These are phyloP conservation scores for Posidonia oceanica DNA, from an alignment of 116 monocot genomes.

Conservation along the genomic window DNA sequence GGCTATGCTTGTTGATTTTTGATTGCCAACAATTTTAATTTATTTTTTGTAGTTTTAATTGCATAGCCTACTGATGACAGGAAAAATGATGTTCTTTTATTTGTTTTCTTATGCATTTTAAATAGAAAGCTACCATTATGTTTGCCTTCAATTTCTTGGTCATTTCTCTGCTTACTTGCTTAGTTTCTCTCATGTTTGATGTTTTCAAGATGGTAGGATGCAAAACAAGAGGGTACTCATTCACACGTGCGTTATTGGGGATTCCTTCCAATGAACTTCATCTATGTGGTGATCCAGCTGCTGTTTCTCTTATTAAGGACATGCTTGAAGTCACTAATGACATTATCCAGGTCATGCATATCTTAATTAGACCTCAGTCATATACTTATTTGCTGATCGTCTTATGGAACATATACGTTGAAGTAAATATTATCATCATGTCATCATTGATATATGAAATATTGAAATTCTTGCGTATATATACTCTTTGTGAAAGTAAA, in stretches of 20 bases:
- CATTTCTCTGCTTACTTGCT: background rate
- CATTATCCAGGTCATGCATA: constrained; percentile 41
- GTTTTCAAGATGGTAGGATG: constrained; percentile 75
- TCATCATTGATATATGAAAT: too few species aligned
- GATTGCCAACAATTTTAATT: too few species aligned
- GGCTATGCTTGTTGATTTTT: too few species aligned
- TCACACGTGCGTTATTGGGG: constrained; percentile 92
- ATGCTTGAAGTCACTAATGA: constrained; percentile 82
- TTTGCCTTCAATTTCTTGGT: background rate
- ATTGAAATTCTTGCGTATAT: too few species aligned
- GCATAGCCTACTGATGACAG: too few species aligned
- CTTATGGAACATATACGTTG: background rate
- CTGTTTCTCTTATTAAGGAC: constrained; percentile 82
- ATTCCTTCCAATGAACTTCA: constrained; percentile 90
- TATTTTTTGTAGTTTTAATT: too few species aligned
- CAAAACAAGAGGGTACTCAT: constrained; percentile 80
- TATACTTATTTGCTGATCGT: background rate
- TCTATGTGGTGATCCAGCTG: constrained; percentile 95
- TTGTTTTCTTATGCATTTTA: too few species aligned
- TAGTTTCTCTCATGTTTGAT: background rate
- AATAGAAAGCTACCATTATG: background rate
- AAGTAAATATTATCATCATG: background rate
- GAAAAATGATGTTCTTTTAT: too few species aligned
- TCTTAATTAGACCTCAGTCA: background rate
- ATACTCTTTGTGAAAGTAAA: too few species aligned